A percentile compares a stretch with the other conserved stretches of the same genome.
Evolutionary conservation across 257 asterid genomes (phyloP).

Genomic region (Primulina eburnea): DNA sequence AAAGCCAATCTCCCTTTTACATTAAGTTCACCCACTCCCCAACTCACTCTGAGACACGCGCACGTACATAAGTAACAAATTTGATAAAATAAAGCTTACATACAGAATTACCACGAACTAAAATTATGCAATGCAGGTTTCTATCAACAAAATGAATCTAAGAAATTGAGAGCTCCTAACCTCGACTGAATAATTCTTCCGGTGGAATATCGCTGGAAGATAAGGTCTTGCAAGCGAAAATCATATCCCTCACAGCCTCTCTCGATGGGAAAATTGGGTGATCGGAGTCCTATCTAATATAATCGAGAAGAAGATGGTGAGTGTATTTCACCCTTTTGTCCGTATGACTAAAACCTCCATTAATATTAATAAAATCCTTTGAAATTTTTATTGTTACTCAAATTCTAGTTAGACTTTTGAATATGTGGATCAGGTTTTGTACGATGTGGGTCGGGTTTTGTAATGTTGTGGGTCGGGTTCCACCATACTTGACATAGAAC

Average conservation of each 20-base stretch:
- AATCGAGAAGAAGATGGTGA: too few species aligned
- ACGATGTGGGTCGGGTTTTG: too few species aligned
- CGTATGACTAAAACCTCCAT: too few species aligned
- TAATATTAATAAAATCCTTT: too few species aligned
- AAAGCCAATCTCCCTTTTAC: not conserved
- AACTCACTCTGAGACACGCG: not conserved
- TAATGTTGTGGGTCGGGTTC: too few species aligned
- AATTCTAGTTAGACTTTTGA: too few species aligned
- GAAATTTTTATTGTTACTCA: too few species aligned
- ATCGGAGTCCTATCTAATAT: too few species aligned
- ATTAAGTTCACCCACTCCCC: not conserved
- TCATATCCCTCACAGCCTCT: not conserved
- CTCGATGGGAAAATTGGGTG: too few species aligned
- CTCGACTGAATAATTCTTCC: conserved; percentile 8
- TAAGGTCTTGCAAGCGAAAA: conserved; percentile 20
- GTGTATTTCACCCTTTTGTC: too few species aligned
- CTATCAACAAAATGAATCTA: not conserved
- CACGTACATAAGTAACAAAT: not conserved
- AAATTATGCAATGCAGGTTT: not conserved
- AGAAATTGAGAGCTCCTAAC: not conserved
- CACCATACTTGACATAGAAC: too few species aligned
- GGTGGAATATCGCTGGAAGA: not conserved
- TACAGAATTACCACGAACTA: not conserved
- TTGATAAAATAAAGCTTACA: not conserved
- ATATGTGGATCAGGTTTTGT: too few species aligned